A percentile compares a stretch with the other conserved stretches of the same genome.
These are phyloP conservation scores for Penicillium fuscoglaucum DNA, from an alignment of 2,329 filamentous ascomycete species.

Conservation along the genomic window DNA sequence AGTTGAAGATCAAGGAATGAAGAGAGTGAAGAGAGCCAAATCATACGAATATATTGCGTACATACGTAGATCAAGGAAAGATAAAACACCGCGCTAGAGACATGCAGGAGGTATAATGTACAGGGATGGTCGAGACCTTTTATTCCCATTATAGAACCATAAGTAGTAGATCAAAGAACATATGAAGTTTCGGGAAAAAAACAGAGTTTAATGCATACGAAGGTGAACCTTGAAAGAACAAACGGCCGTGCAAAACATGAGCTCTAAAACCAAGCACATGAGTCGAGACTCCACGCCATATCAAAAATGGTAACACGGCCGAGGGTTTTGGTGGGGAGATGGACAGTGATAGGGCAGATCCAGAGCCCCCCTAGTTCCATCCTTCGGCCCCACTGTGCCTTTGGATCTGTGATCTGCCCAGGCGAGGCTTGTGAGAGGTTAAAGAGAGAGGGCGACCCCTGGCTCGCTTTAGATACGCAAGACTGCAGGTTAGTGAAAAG, in stretches of 20 bases:
- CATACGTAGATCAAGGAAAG: not conserved
- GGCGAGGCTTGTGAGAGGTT: not conserved
- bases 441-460: not conserved
- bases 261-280: not conserved
- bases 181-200: not conserved
- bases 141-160: not conserved
- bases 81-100: not conserved
- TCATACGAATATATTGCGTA: not conserved
- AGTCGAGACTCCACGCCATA: slow-evolving; percentile 11
- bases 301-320: slow-evolving; percentile 25
- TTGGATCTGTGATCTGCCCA: not conserved
- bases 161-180: not conserved
- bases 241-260: not conserved
- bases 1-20: not conserved
- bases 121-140: slow-evolving; percentile 1
- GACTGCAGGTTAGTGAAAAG: not conserved
- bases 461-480: not conserved
- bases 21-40: not conserved
- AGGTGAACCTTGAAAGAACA: not conserved
- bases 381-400: slow-evolving; percentile 10
- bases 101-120: slow-evolving; percentile 9
- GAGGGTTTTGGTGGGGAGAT: slow-evolving; percentile 15
- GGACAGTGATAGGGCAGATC: slow-evolving; percentile 25
- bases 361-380: slow-evolving; percentile 23
- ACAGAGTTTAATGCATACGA: not conserved